Evolutionary conservation across 805 yeast species (phyloP), one percentile per base, ranked within the genome.

Genomic region (Clavispora vitiphila): DNA sequence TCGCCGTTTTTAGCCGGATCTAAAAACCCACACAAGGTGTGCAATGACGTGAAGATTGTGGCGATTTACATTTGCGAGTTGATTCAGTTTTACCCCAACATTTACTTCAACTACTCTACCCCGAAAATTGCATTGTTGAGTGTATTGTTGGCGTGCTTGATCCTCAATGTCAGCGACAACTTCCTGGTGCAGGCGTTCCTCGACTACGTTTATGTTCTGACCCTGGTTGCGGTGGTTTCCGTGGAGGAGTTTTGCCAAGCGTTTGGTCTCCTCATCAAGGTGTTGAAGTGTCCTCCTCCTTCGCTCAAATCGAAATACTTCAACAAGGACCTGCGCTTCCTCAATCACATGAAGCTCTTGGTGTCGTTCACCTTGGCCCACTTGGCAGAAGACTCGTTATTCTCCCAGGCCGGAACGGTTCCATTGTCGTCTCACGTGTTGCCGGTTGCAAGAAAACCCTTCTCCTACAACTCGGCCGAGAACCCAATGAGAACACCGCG

Each of bases 31-130:
- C 60, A 57, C 38, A 48, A 47, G 45, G 51, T 47, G 22, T 54
- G 54, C 49, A 65, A 71, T 46, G 78, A 76, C 43, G 63, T 81
- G 46, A 78, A 76, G 52, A 61, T 71, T 37, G 77, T 83, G 44
- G 71, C 86, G 12, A 63, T 77, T 44, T 78, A 79, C 62, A 58
- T 83, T 35, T 80, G 88, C 53, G 89, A 83, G 56, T 64, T 83
- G 51, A 71, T 81, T 41, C 80, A 78, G 45, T 81, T 83, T 58
- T 77, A 81, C 56, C 74, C 78, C 38, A 74, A 73, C 44, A 62
- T 82, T 43, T 75, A 80, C 42, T 75, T 77, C 56, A 71, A 70
- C 48, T 76, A 83, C 34, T 66, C 75, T 43, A 77, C 83, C 34
- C 70, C 84, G 18, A 37, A 44, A 34, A 58, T 81, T 34, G 71